These are phyloP conservation scores for Alternaria tenuissima DNA, from an alignment of 2,329 filamentous ascomycete genomes.

Conservation along the genomic window DNA sequence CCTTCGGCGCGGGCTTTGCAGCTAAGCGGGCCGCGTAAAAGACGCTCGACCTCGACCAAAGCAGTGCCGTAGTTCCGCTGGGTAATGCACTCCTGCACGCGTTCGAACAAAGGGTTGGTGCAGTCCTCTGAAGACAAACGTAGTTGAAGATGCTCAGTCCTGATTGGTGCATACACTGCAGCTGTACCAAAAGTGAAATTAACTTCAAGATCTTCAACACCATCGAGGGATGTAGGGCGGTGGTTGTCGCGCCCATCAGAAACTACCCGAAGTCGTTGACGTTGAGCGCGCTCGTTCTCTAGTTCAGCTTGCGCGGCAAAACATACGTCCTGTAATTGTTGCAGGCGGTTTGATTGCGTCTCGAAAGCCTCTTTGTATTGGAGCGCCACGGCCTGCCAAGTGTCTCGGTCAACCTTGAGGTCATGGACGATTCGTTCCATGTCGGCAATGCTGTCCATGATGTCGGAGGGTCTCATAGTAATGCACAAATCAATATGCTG, in stretches of 20 bases:
- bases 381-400: slow-evolving; percentile 38
- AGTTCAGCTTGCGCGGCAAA: slow-evolving; percentile 45
- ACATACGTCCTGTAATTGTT: slow-evolving; percentile 38
- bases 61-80: slow-evolving; percentile 36
- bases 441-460: slow-evolving; percentile 18
- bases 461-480: slow-evolving; percentile 22
- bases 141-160: background rate
- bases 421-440: slow-evolving; percentile 27
- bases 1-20: slow-evolving; percentile 37
- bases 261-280: slow-evolving; percentile 19
- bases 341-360: slow-evolving; percentile 30
- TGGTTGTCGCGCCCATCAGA: slow-evolving; percentile 3
- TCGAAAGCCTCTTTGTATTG: slow-evolving; percentile 42
- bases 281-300: slow-evolving; percentile 39
- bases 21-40: slow-evolving; percentile 37
- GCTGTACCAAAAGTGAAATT: slow-evolving; percentile 24
- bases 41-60: slow-evolving; percentile 33
- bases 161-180: slow-evolving; percentile 15
- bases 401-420: slow-evolving; percentile 42
- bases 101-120: slow-evolving; percentile 27
- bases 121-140: slow-evolving; percentile 3
- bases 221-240: slow-evolving; percentile 7
- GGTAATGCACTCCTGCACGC: slow-evolving; percentile 26
- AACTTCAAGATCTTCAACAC: slow-evolving; percentile 3
- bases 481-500: slow-evolving; percentile 23